Evolutionary conservation across 208 protist species (phyloP).

Genomic region (Crithidia sp.): DNA sequence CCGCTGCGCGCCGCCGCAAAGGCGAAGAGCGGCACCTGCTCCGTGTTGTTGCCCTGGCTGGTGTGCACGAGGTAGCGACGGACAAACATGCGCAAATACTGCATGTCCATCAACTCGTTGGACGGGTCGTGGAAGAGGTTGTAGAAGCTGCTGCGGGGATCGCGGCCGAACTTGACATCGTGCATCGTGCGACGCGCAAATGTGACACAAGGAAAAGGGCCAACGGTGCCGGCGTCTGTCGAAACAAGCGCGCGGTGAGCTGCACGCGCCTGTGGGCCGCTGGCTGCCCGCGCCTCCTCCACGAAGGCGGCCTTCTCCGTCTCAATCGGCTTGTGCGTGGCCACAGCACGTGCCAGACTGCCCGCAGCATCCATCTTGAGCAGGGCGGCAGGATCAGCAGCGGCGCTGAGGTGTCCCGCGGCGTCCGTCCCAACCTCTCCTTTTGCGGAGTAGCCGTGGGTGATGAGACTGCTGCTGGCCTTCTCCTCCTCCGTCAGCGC

Average conservation of each 20-base stretch:
- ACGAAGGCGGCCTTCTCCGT: too few species aligned
- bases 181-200: constrained; percentile 61
- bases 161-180: constrained; percentile 58
- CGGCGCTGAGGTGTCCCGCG: not conserved
- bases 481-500: not conserved
- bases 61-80: constrained; percentile 83
- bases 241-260: not conserved
- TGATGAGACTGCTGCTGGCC: not conserved
- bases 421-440: not conserved
- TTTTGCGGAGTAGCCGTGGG: not conserved
- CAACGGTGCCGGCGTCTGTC: constrained; percentile 18
- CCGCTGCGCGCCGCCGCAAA: constrained; percentile 56
- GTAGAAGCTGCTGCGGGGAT: constrained; percentile 58
- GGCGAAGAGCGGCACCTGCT: constrained; percentile 50
- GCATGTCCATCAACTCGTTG: constrained; percentile 64
- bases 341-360: not conserved
- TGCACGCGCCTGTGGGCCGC: not conserved
- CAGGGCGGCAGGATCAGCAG: not conserved
- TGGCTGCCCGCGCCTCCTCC: not conserved
- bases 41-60: constrained; percentile 68
- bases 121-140: constrained; percentile 60
- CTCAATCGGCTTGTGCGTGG: not conserved
- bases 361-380: not conserved
- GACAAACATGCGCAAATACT: constrained; percentile 83
- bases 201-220: constrained; percentile 79